Base-by-base conservation (phyloP, 2,329 filamentous ascomycete species). In the Pseudogymnoascus sp. region DNA sequence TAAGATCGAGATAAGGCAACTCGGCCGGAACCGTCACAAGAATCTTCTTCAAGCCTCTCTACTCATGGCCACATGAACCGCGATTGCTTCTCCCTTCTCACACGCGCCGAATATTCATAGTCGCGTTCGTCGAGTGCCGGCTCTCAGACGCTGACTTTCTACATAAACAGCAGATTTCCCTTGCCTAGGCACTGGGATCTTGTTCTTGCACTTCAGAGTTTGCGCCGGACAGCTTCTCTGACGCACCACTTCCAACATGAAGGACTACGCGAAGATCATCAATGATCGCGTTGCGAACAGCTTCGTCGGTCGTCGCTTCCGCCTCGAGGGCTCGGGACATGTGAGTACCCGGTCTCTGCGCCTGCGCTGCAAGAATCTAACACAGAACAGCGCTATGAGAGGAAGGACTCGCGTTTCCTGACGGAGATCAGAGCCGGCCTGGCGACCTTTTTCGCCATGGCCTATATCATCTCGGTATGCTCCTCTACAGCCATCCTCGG, bases 391-490 rank as follows among this genome's bases (percentile, higher is more conserved):
- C 23, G 61, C 38, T 65, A 63, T 56, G 69, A 75, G 65, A 73
- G 67, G 61, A 69, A 90, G 72, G 87, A 87, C 21, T 88, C 90
- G 34, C 82, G 82, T 69, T 96, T 96, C 78, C 85, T 90, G 70
- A 96, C 91, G 59, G 91, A 96, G 77, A 80, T 96, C 62, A 88
- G 91, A 66, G 91, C 89, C 64, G 91, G 91, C 59, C 77, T 96
- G 38, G 90, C 90, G 25, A 92, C 89, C 16, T 84, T 84, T 72
- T 84, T 84, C 71, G 82, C 83, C 21, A 87, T 88, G 87, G 85
- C 85, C 61, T 88, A 88, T 73, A 91, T 92, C 76, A 89, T 90
- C 73, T 83, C 84, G 69, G 81, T 38, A 60, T 25, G 31, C 59
- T 28, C 4, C 28, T 21, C 28, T 56, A 56, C 8, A 34, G n/a